These are phyloP conservation scores for Agroathelia rolfsii DNA, from an alignment of 1,284 basidiomycete genomes.

Conservation along the genomic window DNA sequence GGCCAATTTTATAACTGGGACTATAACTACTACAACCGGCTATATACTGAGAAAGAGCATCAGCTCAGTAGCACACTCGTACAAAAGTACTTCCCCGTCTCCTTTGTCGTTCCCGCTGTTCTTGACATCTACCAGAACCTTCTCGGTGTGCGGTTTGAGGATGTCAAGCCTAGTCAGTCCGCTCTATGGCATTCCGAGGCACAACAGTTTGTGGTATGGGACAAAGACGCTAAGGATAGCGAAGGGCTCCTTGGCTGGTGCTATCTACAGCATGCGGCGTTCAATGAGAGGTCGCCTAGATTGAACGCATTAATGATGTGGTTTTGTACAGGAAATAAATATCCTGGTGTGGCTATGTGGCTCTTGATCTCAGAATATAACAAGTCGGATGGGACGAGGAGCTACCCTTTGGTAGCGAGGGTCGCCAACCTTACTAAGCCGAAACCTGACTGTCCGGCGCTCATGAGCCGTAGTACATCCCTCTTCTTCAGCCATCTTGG, in stretches of 20 bases:
- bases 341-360: conserved; percentile 84
- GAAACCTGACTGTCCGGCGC: conserved; percentile 67
- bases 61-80: conserved; percentile 65
- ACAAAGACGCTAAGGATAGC: conserved; percentile 58
- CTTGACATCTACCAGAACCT: conserved; percentile 74
- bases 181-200: no score
- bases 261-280: no score
- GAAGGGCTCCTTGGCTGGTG: conserved; percentile 70
- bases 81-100: conserved; percentile 82
- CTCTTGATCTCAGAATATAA: conserved; percentile 55
- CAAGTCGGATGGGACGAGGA: conserved; percentile 48
- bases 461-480: conserved; percentile 80
- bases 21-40: conserved; percentile 65
- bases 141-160: conserved; percentile 63
- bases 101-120: conserved; percentile 70
- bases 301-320: no score
- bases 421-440: conserved; percentile 83
- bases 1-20: conserved; percentile 66
- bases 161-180: conserved; percentile 52
- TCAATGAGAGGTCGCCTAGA: no score
- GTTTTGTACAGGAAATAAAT: conserved; percentile 56
- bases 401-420: conserved; percentile 73
- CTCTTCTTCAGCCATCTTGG: no score
- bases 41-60: conserved; percentile 56
- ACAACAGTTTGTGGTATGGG: conserved; percentile 75